A percentile compares a stretch with the other conserved stretches of the same genome.
These are phyloP conservation scores for Coemansia sp. DNA, from an alignment of 192 early-diverging fungal species.

Conservation along the genomic window DNA sequence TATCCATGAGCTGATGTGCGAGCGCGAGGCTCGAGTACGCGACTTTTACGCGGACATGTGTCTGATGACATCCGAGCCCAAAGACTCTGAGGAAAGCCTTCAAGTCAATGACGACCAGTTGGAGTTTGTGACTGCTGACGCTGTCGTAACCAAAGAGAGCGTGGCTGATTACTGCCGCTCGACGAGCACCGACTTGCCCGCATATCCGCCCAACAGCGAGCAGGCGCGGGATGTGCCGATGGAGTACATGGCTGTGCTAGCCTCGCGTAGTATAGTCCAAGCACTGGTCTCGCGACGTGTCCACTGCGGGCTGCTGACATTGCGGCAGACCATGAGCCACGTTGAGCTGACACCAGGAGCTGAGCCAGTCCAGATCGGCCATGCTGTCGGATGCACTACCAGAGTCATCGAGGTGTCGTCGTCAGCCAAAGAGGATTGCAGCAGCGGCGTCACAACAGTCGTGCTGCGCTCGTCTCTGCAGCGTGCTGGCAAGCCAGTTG, in stretches of 20 bases:
- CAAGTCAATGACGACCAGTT: neutral
- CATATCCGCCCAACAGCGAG: conserved; percentile 68
- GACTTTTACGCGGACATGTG: conserved; percentile 86
- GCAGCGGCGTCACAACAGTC: neutral
- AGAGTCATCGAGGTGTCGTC: conserved; percentile 68
- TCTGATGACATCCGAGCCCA: conserved; percentile 50
- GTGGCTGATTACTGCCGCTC: conserved; percentile 89
- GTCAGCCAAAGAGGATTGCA: neutral
- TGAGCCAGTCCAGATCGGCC: conserved; percentile 69
- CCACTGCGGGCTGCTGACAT: conserved; percentile 78
- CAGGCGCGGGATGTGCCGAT: conserved; percentile 68
- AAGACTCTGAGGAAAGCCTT: neutral
- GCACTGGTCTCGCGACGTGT: conserved; percentile 85
- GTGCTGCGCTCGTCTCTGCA: conserved; percentile 8
- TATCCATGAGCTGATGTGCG: conserved; percentile 71
- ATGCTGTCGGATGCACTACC: conserved; percentile 73
- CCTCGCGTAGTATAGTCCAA: conserved; percentile 75
- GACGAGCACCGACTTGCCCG: conserved; percentile 62
- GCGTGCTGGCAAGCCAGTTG: neutral
- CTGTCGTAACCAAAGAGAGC: conserved; percentile 65
- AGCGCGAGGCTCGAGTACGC: conserved; percentile 80
- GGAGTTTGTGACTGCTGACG: conserved; percentile 5
- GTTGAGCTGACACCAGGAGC: conserved; percentile 70
- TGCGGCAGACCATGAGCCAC: conserved; percentile 84
- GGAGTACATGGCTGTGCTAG: conserved; percentile 72